phyloP scores from a whole-genome alignment of 139 green algal species.

The Picochlorum sp. region DNA sequence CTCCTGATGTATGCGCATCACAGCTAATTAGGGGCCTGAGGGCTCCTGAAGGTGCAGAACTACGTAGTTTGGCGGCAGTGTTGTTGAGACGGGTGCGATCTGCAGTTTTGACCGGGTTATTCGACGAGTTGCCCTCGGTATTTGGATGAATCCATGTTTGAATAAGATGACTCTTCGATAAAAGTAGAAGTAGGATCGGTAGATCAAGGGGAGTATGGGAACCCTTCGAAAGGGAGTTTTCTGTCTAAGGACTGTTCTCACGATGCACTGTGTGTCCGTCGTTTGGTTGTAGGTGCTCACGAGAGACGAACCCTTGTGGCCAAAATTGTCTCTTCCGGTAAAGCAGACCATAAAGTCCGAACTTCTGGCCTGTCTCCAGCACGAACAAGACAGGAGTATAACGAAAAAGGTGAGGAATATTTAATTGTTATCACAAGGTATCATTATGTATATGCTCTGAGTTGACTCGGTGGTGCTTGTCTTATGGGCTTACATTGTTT shows the following conservation, averaged over 20 bases:
- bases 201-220: no score
- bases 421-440: no score
- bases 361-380: slow-evolving; percentile 44
- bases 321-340: slow-evolving; percentile 15
- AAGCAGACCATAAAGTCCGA: slow-evolving; percentile 49
- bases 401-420: no score
- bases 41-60: slow-evolving; percentile 27
- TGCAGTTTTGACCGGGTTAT: neutral
- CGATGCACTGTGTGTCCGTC: no score
- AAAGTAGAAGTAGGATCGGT: no score
- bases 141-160: neutral
- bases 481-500: neutral
- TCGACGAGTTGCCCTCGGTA: neutral
- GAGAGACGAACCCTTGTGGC: slow-evolving; percentile 62
- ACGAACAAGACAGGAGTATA: slow-evolving; percentile 32
- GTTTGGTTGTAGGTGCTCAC: slow-evolving; percentile 42
- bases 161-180: no score
- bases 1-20: slow-evolving; percentile 38
- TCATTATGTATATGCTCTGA: neutral
- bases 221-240: no score
- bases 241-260: no score
- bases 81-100: slow-evolving; percentile 61
- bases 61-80: slow-evolving; percentile 58
- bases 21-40: slow-evolving; percentile 41
- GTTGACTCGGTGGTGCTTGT: neutral